Evolutionary conservation across 1,139 yeast species (phyloP).

Genomic region (Suhomyces maxii): DNA sequence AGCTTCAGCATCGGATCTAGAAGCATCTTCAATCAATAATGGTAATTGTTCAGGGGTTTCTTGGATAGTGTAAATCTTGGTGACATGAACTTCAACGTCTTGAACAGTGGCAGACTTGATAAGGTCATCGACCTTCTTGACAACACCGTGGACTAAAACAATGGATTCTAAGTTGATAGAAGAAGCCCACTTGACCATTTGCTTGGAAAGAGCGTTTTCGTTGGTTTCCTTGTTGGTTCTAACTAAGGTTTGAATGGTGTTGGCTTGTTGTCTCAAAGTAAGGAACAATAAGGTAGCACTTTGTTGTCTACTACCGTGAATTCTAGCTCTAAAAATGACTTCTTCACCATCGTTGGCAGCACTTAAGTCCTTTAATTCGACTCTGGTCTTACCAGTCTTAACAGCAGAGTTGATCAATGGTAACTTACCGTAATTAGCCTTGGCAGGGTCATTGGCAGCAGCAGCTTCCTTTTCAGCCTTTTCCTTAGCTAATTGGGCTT

Average conservation of each 20-base stretch:
- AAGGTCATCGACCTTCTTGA: conserved; percentile 80
- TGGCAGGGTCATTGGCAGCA: conserved; percentile 84
- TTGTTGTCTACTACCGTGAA: conserved; percentile 90
- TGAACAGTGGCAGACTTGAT: conserved; percentile 90
- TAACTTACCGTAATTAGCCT: conserved; percentile 82
- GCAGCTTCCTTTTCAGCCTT: conserved; percentile 79
- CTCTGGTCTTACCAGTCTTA: conserved; percentile 62
- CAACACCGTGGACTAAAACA: conserved; percentile 85
- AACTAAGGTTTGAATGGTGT: conserved; percentile 79
- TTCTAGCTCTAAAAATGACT: conserved; percentile 88
- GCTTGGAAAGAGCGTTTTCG: conserved; percentile 74
- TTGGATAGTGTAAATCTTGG: conserved; percentile 71
- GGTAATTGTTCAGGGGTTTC: conserved; percentile 95
- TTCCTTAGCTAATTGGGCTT: conserved; percentile 83
- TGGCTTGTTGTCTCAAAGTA: conserved; percentile 86
- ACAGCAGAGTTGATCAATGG: conserved; percentile 81
- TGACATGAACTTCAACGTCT: conserved; percentile 80
- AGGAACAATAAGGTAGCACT: conserved; percentile 93
- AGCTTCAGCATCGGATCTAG: conserved; percentile 93
- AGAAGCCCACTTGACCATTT: conserved; percentile 96
- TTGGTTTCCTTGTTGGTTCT: conserved; percentile 60
- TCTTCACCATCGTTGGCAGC: conserved; percentile 73
- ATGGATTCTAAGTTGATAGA: conserved; percentile 84
- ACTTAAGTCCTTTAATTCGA: conserved; percentile 55
- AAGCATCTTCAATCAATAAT: conserved; percentile 91